Evolutionary conservation across 1,284 basidiomycete genomes (phyloP), one percentile per base, ranked within the genome.

Genomic region (Ceratobasidium sp.): DNA sequence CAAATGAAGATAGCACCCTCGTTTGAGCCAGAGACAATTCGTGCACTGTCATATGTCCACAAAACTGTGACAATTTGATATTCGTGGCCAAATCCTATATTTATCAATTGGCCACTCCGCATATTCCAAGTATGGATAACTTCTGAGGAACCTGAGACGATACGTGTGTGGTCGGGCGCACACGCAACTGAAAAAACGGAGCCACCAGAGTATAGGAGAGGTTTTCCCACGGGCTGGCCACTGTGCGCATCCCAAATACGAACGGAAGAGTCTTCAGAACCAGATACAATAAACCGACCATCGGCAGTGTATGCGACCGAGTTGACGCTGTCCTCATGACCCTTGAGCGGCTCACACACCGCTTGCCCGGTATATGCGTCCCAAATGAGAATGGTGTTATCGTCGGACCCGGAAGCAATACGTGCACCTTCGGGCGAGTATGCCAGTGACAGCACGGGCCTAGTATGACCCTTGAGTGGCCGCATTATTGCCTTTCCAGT

Each of bases 11-110:
- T 26, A 12, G 77, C 63, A 13, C 53, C n/a, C 46, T 78, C 75
- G 33, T n/a, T 28, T 39, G 77, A 78, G 26, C 72, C 77, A 28
- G 77, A 78, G 12, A 56, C 49, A 44, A 79, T 78, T 20, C 44
- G 60, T 40, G 42, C 33, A 40, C 76, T 44, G 46, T 79, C 75
- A n/a, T 63, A 64, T 13, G 78, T 68, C 26, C 51, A 78, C 12
- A 51, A 18, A 28, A 70, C 64, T 23, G 42, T 56, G 15, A 3
- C 18, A 33, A 77, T 63, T 6, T 15, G 4, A 23, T 66, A n/a
- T 40, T 60, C 44, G 53, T 73, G 71, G 10, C 71, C 71, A 6
- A 73, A 33, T 10, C 55, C 7, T n/a, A 12, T 51, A 26, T 9
- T 10, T 15, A 72, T 53, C 10, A 58, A 18, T 6, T 55, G 15